Conservation (phyloP, 169 alveolate species). For the Plasmodium inui region DNA sequence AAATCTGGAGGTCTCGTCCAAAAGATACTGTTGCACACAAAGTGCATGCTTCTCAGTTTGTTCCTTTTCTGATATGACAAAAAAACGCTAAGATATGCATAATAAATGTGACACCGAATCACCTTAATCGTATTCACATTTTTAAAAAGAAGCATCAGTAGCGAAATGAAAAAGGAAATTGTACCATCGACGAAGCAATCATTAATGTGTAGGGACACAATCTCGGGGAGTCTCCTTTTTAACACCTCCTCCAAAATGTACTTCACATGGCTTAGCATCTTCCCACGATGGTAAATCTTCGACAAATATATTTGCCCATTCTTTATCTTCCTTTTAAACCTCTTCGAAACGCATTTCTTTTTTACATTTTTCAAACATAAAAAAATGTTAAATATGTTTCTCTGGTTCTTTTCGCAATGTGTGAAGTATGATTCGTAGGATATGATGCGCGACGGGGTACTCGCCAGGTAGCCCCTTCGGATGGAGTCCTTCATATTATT, state of each 20-base stretch:
- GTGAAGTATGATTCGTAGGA: slow-evolving; percentile 6
- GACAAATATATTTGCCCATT: slow-evolving; percentile 45
- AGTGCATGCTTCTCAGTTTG: background rate
- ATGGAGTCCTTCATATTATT: background rate
- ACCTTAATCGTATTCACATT: slow-evolving; percentile 36
- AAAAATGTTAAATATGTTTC: slow-evolving; percentile 27
- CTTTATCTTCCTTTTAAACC: slow-evolving; percentile 31
- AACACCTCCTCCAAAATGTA: slow-evolving; percentile 25
- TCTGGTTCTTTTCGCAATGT: slow-evolving; percentile 8
- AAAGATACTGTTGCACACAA: slow-evolving; percentile 31
- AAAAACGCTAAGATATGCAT: slow-evolving; percentile 5
- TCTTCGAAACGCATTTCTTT: slow-evolving; percentile 4
- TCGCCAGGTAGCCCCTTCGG: background rate
- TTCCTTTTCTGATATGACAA: slow-evolving; percentile 18
- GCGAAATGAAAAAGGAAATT: slow-evolving; percentile 25
- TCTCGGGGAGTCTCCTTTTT: slow-evolving; percentile 14
- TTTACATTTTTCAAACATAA: slow-evolving; percentile 34
- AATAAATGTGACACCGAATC: slow-evolving; percentile 27
- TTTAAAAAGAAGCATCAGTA: slow-evolving; percentile 22
- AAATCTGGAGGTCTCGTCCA: background rate
- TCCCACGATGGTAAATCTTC: slow-evolving; percentile 14
- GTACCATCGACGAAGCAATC: slow-evolving; percentile 47
- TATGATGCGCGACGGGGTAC: background rate
- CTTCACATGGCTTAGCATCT: slow-evolving; percentile 27
- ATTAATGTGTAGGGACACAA: slow-evolving; percentile 21